Evolutionary conservation across 2,329 filamentous ascomycete genomes (phyloP).

Genomic region (Acrocalymma vagum): DNA sequence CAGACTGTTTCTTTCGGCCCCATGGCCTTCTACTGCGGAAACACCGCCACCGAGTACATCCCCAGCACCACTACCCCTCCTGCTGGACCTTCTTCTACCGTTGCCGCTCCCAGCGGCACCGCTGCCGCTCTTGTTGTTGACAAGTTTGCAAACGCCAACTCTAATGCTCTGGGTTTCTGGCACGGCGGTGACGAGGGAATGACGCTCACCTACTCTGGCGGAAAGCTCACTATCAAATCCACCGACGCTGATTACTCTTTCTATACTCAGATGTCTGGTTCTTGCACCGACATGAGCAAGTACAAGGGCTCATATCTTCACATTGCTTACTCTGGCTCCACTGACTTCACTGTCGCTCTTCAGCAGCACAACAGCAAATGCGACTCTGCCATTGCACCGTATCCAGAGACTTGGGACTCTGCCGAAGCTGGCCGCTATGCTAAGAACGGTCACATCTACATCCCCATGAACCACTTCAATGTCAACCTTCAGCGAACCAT

Average conservation of each 20-base stretch:
- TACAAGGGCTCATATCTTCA: slow-evolving; percentile 70
- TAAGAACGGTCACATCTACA: slow-evolving; percentile 66
- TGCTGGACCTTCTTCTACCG: slow-evolving; percentile 56
- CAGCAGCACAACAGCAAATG: slow-evolving; percentile 73
- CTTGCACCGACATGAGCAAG: slow-evolving; percentile 64
- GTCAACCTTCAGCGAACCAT: slow-evolving; percentile 65
- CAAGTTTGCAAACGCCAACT: slow-evolving; percentile 61
- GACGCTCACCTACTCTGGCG: slow-evolving; percentile 59
- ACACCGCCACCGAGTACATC: slow-evolving; percentile 59
- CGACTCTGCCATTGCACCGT: slow-evolving; percentile 64
- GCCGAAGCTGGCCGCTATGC: slow-evolving; percentile 70
- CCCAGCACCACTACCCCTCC: slow-evolving; percentile 52
- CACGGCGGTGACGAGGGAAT: slow-evolving; percentile 72
- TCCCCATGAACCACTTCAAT: slow-evolving; percentile 72
- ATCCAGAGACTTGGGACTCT: slow-evolving; percentile 73
- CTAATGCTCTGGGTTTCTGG: slow-evolving; percentile 70
- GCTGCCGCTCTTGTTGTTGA: slow-evolving; percentile 67
- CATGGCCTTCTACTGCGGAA: slow-evolving; percentile 67
- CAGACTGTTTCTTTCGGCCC: slow-evolving; percentile 63
- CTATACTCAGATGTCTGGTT: slow-evolving; percentile 65
- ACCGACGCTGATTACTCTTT: slow-evolving; percentile 69
- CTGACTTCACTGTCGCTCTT: slow-evolving; percentile 69
- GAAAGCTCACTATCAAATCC: slow-evolving; percentile 64
- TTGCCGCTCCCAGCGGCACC: slow-evolving; percentile 60
- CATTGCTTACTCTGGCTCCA: slow-evolving; percentile 69